phyloP scores from a whole-genome alignment of 345 rosid species.

The Crucihimalaya himalaica region DNA sequence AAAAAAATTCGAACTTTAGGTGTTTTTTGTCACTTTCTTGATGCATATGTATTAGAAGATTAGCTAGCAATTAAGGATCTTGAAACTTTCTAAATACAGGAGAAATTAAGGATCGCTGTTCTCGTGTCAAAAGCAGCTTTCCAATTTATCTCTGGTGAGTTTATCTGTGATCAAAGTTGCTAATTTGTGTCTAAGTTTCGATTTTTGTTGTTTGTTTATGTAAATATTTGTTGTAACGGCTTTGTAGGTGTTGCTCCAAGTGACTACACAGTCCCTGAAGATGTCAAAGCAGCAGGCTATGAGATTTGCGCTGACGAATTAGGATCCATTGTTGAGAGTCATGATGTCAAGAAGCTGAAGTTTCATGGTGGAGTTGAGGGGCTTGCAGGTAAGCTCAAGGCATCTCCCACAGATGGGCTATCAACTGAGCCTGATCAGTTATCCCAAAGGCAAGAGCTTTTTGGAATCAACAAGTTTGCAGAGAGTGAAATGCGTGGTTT shows the following conservation, averaged over 20 bases:
- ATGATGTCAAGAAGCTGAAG: constrained; percentile 71
- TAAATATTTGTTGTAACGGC: constrained; percentile 2
- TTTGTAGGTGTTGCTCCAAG: constrained; percentile 66
- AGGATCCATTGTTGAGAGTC: constrained; percentile 85
- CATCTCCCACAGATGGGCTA: constrained; percentile 63
- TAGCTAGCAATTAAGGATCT: constrained; percentile 17
- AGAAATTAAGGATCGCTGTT: constrained; percentile 84
- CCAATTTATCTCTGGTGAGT: constrained; percentile 75
- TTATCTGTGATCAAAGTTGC: constrained; percentile 7
- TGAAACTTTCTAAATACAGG: constrained; percentile 47
- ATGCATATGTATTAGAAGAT: not conserved
- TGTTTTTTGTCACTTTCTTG: not conserved
- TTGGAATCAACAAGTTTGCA: constrained; percentile 82
- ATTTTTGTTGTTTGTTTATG: not conserved
- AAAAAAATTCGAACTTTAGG: not conserved
- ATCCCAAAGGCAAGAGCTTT: constrained; percentile 62
- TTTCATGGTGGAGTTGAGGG: constrained; percentile 77
- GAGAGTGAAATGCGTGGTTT: constrained; percentile 64
- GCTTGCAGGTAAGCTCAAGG: constrained; percentile 61
- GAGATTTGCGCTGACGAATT: constrained; percentile 80
- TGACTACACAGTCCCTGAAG: constrained; percentile 75
- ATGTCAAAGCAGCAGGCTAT: constrained; percentile 84
- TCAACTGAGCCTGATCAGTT: constrained; percentile 42
- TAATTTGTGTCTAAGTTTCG: constrained; percentile 18
- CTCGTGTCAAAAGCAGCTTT: constrained; percentile 91